phyloP scores from a whole-genome alignment of 2,329 filamentous ascomycete species.

The Pseudocercospora eumusae region DNA sequence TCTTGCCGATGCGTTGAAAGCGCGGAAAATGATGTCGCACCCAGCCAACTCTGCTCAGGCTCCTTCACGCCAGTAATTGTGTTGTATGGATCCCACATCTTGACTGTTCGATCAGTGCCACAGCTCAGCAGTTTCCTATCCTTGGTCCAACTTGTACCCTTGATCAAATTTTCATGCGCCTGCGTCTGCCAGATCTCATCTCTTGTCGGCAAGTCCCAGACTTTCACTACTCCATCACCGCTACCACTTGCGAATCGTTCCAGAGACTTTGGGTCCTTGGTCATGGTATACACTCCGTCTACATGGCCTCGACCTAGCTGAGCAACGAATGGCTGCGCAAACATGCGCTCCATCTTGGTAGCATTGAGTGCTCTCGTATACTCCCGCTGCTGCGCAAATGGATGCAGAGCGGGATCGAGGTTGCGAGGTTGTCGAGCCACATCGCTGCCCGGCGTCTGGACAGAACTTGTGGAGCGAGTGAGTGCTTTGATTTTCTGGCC shows the following conservation, averaged over 20 bases:
- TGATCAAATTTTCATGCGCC: slow-evolving; percentile 92
- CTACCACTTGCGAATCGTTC: slow-evolving; percentile 70
- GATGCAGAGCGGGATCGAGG: slow-evolving; percentile 81
- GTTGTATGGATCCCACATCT: slow-evolving; percentile 88
- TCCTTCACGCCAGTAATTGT: slow-evolving; percentile 62
- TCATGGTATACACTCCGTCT: slow-evolving; percentile 66
- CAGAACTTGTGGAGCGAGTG: slow-evolving; percentile 63
- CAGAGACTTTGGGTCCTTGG: slow-evolving; percentile 51
- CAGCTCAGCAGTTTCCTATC: slow-evolving; percentile 85
- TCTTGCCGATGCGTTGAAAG: slow-evolving; percentile 78
- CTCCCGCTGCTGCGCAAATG: slow-evolving; percentile 86
- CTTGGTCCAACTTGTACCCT: slow-evolving; percentile 84
- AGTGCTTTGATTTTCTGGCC: slow-evolving; percentile 65
- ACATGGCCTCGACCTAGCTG: slow-evolving; percentile 90
- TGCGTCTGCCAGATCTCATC: slow-evolving; percentile 75
- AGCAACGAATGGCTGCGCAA: slow-evolving; percentile 77
- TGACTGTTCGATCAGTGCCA: slow-evolving; percentile 80
- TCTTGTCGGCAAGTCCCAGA: slow-evolving; percentile 76
- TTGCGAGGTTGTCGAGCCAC: slow-evolving; percentile 67
- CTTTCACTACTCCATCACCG: slow-evolving; percentile 91
- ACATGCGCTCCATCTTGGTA: slow-evolving; percentile 91
- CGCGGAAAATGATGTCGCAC: slow-evolving; percentile 77
- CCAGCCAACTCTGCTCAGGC: slow-evolving; percentile 81
- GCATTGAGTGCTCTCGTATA: slow-evolving; percentile 79
- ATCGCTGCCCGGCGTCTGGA: slow-evolving; percentile 67